phyloP scores from a whole-genome alignment of 2,329 filamentous ascomycete species.

The Colletotrichum graminicola region DNA sequence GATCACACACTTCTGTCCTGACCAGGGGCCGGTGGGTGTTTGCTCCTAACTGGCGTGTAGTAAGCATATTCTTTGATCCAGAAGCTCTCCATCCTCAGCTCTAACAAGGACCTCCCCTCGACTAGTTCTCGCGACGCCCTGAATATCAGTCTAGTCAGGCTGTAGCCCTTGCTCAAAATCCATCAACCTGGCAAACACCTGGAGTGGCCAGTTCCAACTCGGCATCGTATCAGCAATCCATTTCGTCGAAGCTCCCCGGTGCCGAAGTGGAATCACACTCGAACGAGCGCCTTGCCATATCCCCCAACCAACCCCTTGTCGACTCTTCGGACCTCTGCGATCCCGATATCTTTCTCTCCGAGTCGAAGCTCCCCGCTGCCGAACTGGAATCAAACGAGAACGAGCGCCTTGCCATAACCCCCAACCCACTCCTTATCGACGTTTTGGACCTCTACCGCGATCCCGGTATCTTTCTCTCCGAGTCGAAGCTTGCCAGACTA shows the following conservation, averaged over 20 bases:
- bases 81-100: background rate
- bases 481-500: background rate
- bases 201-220: background rate
- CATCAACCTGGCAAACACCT: background rate
- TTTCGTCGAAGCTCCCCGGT: background rate
- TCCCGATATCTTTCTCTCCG: background rate
- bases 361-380: background rate
- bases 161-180: background rate
- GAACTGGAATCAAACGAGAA: too few species aligned
- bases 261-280: background rate
- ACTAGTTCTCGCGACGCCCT: constrained; percentile 17
- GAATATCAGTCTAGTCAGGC: constrained; percentile 11
- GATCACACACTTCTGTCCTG: constrained; percentile 30
- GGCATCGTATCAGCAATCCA: background rate
- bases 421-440: too few species aligned
- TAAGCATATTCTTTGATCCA: constrained; percentile 4
- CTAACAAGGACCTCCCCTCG: constrained; percentile 7
- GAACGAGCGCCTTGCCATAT: too few species aligned
- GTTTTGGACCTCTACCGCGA: constrained; percentile 19
- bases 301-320: background rate
- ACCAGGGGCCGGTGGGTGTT: constrained; percentile 32
- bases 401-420: too few species aligned
- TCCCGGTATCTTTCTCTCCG: background rate
- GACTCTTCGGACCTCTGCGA: constrained; percentile 10
- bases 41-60: background rate